phyloP scores from a whole-genome alignment of 1,139 yeast genomes.

The Nematodospora anomalae region DNA sequence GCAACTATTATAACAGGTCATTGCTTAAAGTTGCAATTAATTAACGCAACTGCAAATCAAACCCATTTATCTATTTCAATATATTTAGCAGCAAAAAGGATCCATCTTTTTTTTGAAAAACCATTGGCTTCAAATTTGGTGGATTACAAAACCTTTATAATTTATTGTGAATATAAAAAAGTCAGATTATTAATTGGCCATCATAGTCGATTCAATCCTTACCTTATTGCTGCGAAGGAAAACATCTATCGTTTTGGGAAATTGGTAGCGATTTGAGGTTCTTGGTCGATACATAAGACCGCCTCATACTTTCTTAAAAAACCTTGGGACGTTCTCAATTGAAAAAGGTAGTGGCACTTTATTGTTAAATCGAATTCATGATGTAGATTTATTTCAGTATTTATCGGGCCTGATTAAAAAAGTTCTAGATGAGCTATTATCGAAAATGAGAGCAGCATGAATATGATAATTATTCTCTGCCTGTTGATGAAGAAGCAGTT shows the following conservation, averaged over 20 bases:
- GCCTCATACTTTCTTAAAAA: slow-evolving; percentile 31
- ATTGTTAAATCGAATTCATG: slow-evolving; percentile 42
- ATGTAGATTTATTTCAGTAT: slow-evolving; percentile 38
- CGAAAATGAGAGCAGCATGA: slow-evolving; percentile 26
- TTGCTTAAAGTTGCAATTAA: slow-evolving; percentile 40
- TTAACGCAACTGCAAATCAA: slow-evolving; percentile 43
- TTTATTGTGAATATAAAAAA: slow-evolving; percentile 20
- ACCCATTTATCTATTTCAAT: slow-evolving; percentile 36
- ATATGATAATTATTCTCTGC: slow-evolving; percentile 15
- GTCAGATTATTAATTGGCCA: slow-evolving; percentile 40
- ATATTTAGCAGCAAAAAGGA: slow-evolving; percentile 34
- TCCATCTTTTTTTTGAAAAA: slow-evolving; percentile 39
- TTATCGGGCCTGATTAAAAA: slow-evolving; percentile 40
- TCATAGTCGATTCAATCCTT: slow-evolving; percentile 38
- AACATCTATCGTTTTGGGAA: slow-evolving; percentile 30
- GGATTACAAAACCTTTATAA: slow-evolving; percentile 34
- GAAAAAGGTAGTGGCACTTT: slow-evolving; percentile 41
- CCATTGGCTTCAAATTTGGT: slow-evolving; percentile 34
- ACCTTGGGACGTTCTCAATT: slow-evolving; percentile 37
- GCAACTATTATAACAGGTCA: slow-evolving; percentile 22
- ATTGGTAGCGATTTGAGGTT: slow-evolving; percentile 40
- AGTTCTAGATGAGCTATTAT: slow-evolving; percentile 38
- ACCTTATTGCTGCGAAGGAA: slow-evolving; percentile 26
- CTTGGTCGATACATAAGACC: slow-evolving; percentile 40
- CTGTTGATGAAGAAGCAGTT: slow-evolving; percentile 45